Evolutionary conservation across 2,329 filamentous ascomycete genomes (phyloP).

Genomic region (Exophiala sp.): DNA sequence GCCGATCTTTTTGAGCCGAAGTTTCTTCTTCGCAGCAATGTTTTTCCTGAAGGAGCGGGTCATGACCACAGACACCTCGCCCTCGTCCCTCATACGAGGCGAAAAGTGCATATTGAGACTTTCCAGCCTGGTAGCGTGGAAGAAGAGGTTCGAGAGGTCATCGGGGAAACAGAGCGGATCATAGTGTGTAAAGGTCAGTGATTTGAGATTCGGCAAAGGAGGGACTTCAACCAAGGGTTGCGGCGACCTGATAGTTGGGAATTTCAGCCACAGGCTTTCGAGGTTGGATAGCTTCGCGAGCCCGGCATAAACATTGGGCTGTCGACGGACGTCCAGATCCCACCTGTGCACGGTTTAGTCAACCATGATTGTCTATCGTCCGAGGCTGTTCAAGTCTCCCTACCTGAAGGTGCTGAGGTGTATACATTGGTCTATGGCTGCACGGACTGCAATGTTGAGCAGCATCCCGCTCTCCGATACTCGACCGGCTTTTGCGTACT

Average conservation of each 20-base stretch:
- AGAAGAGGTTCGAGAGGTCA: constrained; percentile 53
- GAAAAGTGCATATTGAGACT: constrained; percentile 56
- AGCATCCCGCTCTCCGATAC: constrained; percentile 61
- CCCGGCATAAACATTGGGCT: constrained; percentile 54
- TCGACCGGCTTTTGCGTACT: constrained; percentile 52
- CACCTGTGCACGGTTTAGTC: constrained; percentile 39
- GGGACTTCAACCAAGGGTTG: constrained; percentile 53
- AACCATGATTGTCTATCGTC: background rate
- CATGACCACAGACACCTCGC: constrained; percentile 53
- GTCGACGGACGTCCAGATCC: constrained; percentile 56
- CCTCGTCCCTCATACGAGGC: constrained; percentile 54
- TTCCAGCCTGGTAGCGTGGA: constrained; percentile 49
- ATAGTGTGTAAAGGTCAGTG: constrained; percentile 53
- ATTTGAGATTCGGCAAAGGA: constrained; percentile 50
- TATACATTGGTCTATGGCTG: constrained; percentile 54
- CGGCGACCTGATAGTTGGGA: constrained; percentile 51
- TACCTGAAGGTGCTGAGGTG: constrained; percentile 47
- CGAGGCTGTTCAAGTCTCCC: background rate
- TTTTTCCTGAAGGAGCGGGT: constrained; percentile 53
- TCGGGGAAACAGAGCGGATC: constrained; percentile 61
- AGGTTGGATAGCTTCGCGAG: constrained; percentile 47
- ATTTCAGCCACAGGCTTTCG: constrained; percentile 50
- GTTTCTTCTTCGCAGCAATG: constrained; percentile 41
- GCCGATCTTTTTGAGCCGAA: constrained; percentile 47
- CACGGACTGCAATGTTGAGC: constrained; percentile 55